Evolutionary conservation across 2,329 filamentous ascomycete species (phyloP).

Genomic region (Botrytis hyacinthi): DNA sequence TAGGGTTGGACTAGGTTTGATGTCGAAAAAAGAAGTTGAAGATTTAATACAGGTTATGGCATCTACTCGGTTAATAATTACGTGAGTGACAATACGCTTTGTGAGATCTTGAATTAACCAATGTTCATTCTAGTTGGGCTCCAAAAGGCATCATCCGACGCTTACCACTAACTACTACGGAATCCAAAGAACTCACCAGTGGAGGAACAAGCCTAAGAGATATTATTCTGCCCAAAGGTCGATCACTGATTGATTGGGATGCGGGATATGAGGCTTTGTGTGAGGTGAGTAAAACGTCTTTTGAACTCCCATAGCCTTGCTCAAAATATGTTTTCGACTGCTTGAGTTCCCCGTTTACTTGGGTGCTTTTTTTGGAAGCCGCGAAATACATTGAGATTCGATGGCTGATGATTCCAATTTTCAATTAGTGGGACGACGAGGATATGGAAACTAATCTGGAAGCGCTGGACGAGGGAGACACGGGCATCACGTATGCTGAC

Average conservation of each 20-base stretch:
- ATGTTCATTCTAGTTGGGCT: neutral
- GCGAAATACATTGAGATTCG: neutral
- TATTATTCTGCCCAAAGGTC: neutral
- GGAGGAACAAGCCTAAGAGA: neutral
- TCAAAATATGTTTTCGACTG: neutral
- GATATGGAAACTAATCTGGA: neutral
- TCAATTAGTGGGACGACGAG: neutral
- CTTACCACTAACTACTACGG: neutral
- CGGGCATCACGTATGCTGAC: neutral
- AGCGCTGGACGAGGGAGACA: neutral
- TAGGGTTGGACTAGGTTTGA: neutral
- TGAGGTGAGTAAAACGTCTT: neutral
- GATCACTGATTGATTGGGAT: neutral
- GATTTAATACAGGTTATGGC: neutral
- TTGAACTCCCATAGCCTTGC: neutral
- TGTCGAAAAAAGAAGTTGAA: neutral
- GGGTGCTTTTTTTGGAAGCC: neutral
- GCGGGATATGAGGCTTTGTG: neutral
- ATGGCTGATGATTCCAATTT: neutral
- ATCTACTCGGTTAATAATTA: neutral
- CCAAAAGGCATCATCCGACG: slow-evolving; percentile 1
- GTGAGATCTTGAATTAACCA: neutral
- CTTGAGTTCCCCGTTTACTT: too few species aligned
- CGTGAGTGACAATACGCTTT: neutral
- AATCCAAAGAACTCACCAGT: neutral